These are phyloP conservation scores for Telopea speciosissima DNA, from an alignment of 177 flowering plant genomes.

Conservation along the genomic window DNA sequence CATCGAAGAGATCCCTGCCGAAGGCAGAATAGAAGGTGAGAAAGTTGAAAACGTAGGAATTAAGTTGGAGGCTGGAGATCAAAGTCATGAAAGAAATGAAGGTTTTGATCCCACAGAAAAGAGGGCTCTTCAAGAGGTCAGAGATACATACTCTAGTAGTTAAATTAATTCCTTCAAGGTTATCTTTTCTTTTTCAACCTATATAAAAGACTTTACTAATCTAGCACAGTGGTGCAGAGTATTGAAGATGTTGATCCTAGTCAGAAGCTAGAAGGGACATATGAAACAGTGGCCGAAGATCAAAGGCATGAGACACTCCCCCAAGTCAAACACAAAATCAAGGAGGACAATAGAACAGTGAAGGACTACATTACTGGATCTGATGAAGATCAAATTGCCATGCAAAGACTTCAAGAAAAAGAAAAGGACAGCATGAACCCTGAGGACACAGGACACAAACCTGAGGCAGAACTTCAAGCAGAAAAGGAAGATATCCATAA, in stretches of 20 bases:
- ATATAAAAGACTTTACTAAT: conserved; percentile 1
- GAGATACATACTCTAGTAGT: conserved; percentile 4
- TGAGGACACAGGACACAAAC: conserved; percentile 10
- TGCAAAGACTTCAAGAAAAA: conserved; percentile 11
- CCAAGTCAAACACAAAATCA: conserved; percentile 7
- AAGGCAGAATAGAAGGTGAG: conserved; percentile 3
- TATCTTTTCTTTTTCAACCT: neutral
- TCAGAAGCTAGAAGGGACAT: conserved; percentile 2
- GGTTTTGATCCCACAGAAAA: neutral
- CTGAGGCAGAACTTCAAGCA: conserved; percentile 9
- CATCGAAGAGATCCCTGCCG: conserved; percentile 13
- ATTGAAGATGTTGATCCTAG: conserved; percentile 9
- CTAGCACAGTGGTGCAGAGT: conserved; percentile 19
- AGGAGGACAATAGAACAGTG: conserved; percentile 8
- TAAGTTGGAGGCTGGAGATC: conserved; percentile 7
- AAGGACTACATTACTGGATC: conserved; percentile 5
- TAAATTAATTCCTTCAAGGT: neutral
- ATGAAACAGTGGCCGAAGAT: conserved; percentile 17
- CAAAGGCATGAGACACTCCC: conserved; percentile 3
- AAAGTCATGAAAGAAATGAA: neutral
- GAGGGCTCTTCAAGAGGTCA: conserved; percentile 18
- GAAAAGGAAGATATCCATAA: conserved; percentile 7
- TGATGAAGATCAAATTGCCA: conserved; percentile 8
- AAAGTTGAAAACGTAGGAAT: conserved; percentile 8
- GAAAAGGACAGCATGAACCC: conserved; percentile 5